These are phyloP conservation scores for Leishmania arabica DNA, from an alignment of 208 protist species.

Conservation along the genomic window DNA sequence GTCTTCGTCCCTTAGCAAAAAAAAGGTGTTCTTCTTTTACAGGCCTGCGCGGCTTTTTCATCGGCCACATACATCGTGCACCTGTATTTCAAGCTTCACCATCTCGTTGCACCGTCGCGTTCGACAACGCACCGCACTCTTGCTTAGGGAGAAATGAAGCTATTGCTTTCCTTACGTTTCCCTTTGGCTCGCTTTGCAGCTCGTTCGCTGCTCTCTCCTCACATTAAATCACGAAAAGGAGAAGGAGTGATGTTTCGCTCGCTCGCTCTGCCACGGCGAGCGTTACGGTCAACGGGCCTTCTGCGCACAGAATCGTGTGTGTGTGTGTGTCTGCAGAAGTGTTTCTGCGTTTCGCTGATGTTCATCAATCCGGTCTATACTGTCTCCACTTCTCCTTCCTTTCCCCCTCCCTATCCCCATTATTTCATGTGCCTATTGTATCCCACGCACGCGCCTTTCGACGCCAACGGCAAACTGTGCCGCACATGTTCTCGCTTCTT, in stretches of 20 bases:
- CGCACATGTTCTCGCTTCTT: not conserved
- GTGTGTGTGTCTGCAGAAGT: not conserved
- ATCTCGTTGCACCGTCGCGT: not conserved
- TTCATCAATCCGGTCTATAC: not conserved
- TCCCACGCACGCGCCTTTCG: not conserved
- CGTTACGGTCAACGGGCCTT: not conserved
- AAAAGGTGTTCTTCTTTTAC: not conserved
- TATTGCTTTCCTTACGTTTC: not conserved
- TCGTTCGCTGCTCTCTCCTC: not conserved
- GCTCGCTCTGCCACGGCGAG: not conserved
- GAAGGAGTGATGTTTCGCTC: not conserved
- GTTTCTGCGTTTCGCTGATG: not conserved
- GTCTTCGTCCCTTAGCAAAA: slow-evolving; percentile 10
- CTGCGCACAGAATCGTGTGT: no score
- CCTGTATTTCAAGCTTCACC: not conserved
- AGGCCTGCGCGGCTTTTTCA: not conserved
- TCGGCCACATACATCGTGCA: not conserved
- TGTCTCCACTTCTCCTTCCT: slow-evolving; percentile 1
- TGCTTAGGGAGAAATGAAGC: not conserved
- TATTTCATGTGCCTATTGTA: not conserved
- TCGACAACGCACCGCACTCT: not conserved
- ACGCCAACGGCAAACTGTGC: not conserved
- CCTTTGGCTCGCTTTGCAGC: not conserved
- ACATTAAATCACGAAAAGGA: not conserved
- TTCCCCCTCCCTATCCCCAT: not conserved